Conservation (phyloP, 805 yeast genomes). For the Wickerhamiella shivajii region DNA sequence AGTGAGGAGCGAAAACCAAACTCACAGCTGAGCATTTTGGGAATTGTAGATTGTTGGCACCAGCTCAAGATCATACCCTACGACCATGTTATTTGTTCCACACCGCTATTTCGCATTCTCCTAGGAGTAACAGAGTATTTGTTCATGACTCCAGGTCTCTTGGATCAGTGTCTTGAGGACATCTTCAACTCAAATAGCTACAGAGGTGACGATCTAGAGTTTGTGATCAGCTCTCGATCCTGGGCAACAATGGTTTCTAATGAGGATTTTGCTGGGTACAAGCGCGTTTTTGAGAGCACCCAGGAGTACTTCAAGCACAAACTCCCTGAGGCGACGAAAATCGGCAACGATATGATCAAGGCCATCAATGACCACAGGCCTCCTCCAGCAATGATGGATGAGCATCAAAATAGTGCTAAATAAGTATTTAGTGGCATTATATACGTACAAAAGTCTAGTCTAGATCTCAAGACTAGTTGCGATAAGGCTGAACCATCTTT, state of each 20-base stretch:
- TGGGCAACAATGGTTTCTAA: constrained; percentile 75
- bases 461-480: too few relatives aligned
- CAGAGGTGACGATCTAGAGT: constrained; percentile 82
- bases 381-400: constrained; percentile 1
- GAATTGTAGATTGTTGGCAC: constrained; percentile 90
- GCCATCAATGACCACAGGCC: constrained; percentile 18
- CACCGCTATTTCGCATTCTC: constrained; percentile 84
- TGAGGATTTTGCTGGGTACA: constrained; percentile 62
- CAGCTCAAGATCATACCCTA: constrained; percentile 77
- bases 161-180: constrained; percentile 68
- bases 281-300: constrained; percentile 56
- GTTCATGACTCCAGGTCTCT: constrained; percentile 65
- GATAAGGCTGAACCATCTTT: too few relatives aligned
- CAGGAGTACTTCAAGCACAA: constrained; percentile 75
- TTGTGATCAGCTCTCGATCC: constrained; percentile 72
- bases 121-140: constrained; percentile 87
- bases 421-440: too few relatives aligned
- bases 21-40: constrained; percentile 76
- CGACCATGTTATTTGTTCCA: constrained; percentile 92
- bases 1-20: constrained; percentile 45
- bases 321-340: constrained; percentile 72
- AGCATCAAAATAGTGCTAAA: constrained; percentile 1
- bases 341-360: constrained; percentile 85
- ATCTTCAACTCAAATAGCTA: constrained; percentile 53
- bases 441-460: too few relatives aligned